Conservation (phyloP, 2,329 filamentous ascomycete genomes). For the Dactylellina leptospora region DNA sequence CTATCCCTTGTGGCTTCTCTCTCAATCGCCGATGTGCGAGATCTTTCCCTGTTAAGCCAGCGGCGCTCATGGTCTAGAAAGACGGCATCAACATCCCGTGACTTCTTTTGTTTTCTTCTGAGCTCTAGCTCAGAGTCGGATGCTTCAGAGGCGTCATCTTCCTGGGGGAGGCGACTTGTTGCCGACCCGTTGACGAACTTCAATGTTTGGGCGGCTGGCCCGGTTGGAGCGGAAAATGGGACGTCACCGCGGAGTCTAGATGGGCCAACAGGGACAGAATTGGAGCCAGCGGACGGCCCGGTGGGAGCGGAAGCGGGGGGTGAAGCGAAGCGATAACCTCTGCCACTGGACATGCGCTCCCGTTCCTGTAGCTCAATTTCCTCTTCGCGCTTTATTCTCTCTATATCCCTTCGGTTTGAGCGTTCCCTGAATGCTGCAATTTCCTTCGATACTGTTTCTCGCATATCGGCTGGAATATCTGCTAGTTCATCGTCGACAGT, state of each 20-base stretch:
- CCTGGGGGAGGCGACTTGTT: conserved; percentile 65
- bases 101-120: conserved; percentile 74
- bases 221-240: conserved; percentile 39
- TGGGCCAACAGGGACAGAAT: conserved; percentile 79
- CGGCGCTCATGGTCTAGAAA: conserved; percentile 86
- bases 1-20: conserved; percentile 83
- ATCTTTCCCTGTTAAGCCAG: conserved; percentile 89
- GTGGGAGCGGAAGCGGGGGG: conserved; percentile 72
- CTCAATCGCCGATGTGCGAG: conserved; percentile 82
- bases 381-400: conserved; percentile 86
- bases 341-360: conserved; percentile 71
- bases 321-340: conserved; percentile 75
- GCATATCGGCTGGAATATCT: conserved; percentile 95
- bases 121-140: conserved; percentile 85
- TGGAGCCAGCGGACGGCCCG: conserved; percentile 71
- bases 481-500: conserved; percentile 90
- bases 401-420: conserved; percentile 85
- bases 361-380: conserved; percentile 89
- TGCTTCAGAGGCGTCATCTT: conserved; percentile 87
- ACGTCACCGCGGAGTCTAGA: conserved; percentile 63
- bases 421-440: conserved; percentile 94
- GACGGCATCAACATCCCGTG: conserved; percentile 78
- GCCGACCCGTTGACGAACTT: conserved; percentile 81
- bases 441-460: conserved; percentile 90
- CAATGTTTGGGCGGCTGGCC: conserved; percentile 40